Conservation (phyloP, 345 rosid species). For the Geranium brycei region DNA sequence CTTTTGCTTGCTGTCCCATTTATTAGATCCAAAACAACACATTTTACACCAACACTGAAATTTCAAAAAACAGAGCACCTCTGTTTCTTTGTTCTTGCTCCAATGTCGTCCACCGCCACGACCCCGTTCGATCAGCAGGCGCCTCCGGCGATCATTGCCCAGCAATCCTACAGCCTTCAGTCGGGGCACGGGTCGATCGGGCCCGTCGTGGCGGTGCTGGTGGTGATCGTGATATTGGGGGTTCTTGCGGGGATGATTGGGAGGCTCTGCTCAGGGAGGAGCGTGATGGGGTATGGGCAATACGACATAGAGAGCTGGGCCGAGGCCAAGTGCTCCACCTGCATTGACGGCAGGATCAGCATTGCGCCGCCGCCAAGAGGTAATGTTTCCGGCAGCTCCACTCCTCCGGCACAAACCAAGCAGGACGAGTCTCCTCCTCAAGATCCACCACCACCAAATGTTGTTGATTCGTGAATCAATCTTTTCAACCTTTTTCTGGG, state of each 20-base stretch:
- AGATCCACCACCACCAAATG: constrained; percentile 11
- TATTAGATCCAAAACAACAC: too few species aligned
- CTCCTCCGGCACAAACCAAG: constrained; percentile 14
- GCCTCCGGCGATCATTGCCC: background rate
- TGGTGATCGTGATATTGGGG: constrained; percentile 27
- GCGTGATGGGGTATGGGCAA: constrained; percentile 37
- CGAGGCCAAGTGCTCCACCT: constrained; percentile 40
- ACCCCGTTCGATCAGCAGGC: too few species aligned
- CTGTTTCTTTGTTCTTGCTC: too few species aligned
- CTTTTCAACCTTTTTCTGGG: too few species aligned
- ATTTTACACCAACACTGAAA: too few species aligned
- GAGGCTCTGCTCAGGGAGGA: constrained; percentile 50
- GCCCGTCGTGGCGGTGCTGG: constrained; percentile 39
- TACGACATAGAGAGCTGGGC: constrained; percentile 53
- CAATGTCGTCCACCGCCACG: too few species aligned
- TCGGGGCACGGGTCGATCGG: constrained; percentile 27
- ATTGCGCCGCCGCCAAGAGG: constrained; percentile 17
- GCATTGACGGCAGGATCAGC: constrained; percentile 49
- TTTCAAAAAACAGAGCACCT: too few species aligned
- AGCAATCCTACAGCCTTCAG: constrained; percentile 17
- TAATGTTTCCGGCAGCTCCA: constrained; percentile 7
- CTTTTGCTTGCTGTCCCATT: too few species aligned
- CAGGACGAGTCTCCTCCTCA: constrained; percentile 22
- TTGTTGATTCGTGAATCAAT: too few species aligned
- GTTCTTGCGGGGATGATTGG: constrained; percentile 37